Conservation (phyloP, 2,329 filamentous ascomycete species). For the Albophoma yamanashiensis region DNA sequence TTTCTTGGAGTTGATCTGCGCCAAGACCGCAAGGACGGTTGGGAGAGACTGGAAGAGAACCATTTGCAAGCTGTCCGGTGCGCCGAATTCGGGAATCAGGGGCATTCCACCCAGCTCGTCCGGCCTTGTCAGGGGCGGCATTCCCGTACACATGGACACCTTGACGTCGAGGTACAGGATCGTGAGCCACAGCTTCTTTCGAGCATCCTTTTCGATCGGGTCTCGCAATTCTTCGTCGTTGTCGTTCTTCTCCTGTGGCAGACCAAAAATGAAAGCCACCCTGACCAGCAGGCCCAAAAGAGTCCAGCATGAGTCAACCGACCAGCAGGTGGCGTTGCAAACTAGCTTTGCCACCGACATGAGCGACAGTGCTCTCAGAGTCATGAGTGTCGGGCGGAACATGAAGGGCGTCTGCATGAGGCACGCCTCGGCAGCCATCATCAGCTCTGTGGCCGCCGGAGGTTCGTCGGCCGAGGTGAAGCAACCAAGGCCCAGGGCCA, state of each 20-base stretch:
- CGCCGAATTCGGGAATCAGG: slow-evolving; percentile 13
- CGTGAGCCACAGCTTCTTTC: slow-evolving; percentile 22
- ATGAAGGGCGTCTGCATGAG: slow-evolving; percentile 26
- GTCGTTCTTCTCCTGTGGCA: slow-evolving; percentile 19
- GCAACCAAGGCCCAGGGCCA: slow-evolving; percentile 23
- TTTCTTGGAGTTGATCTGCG: slow-evolving; percentile 20
- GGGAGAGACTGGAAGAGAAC: slow-evolving; percentile 20
- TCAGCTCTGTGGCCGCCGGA: slow-evolving; percentile 20
- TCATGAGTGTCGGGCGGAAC: slow-evolving; percentile 22
- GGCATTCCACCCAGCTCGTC: slow-evolving; percentile 18
- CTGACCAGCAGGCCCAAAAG: slow-evolving; percentile 22
- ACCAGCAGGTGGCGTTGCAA: slow-evolving; percentile 26
- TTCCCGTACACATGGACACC: slow-evolving; percentile 22
- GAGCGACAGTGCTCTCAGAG: slow-evolving; percentile 18
- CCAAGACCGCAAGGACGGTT: slow-evolving; percentile 17
- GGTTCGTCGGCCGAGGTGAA: slow-evolving; percentile 19
- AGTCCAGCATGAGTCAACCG: slow-evolving; percentile 24
- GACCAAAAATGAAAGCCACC: slow-evolving; percentile 20
- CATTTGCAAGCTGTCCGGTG: slow-evolving; percentile 19
- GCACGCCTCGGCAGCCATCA: slow-evolving; percentile 25
- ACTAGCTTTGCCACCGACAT: slow-evolving; percentile 25
- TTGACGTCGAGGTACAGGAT: slow-evolving; percentile 25
- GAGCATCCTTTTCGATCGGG: slow-evolving; percentile 14
- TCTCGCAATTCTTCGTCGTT: slow-evolving; percentile 12
- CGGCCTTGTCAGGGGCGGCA: slow-evolving; percentile 21